Base-by-base conservation (phyloP, 1,284 basidiomycete species). In the Ganoderma boninense region DNA sequence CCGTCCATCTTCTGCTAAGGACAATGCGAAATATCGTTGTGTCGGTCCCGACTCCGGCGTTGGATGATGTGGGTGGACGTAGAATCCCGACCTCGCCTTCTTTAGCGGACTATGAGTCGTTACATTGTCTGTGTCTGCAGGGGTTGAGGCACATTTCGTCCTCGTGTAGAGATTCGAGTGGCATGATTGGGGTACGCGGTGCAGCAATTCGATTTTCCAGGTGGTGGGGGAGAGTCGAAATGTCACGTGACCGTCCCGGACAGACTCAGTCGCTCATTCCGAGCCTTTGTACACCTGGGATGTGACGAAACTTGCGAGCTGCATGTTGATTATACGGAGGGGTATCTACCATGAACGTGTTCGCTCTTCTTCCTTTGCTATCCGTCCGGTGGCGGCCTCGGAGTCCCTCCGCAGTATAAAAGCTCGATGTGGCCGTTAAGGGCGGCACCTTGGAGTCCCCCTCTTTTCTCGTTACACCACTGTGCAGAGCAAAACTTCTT, bases 261-360 rank as follows among this genome's bases (percentile, higher is more conserved):
- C 57, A 14, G 18, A 8, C 29, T 0, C 5, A 10, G 42, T 42
- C n/a, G n/a, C 23, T n/a, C 14, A 13, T 40, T n/a, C 20, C 29
- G 1, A n/a, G 57, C 57, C 57, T 60, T 62, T 62, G 60, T 42
- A n/a, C 26, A 68, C 56, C 11, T 65, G 61, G 40, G 60, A 23
- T 67, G 65, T 63, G 67, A 69, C 56, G 29, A 57, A 63, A 61
- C 32, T 64, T 54, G 60, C 20, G 62, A 32, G 62, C 60, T 52
- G 67, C 71, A 70, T 40, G 32, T 63, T 74, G 73, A 74, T 74
- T 56, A 43, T 69, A 69, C 40, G 26, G 63, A 64, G 69, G 44
- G 67, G 60, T 61, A 13, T 32, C 23, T 32, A 3, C 69, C 49
- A 44, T n/a, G n/a, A 42, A 20, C 29, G 56, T 23, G 13, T 18